Conservation (phyloP, 768 basidiomycete genomes). For the Mycena filopes region DNA sequence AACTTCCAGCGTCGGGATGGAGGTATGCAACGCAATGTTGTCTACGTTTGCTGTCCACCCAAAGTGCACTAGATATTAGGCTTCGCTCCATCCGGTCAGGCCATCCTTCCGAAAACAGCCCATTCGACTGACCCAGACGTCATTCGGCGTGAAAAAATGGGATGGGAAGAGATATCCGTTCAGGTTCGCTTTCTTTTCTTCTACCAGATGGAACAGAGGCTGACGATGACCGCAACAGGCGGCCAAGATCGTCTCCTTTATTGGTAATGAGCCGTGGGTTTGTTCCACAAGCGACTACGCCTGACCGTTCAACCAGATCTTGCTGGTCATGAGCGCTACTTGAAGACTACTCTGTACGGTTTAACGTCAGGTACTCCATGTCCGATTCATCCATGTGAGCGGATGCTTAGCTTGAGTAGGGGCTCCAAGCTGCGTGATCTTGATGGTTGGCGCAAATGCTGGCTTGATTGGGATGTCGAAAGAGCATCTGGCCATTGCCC, state of each 20-base stretch:
- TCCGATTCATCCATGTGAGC: not conserved
- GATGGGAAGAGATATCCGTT: slow-evolving; percentile 95
- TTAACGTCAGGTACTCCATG: slow-evolving; percentile 72
- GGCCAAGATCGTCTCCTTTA: slow-evolving; percentile 95
- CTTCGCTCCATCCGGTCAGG: slow-evolving; percentile 78
- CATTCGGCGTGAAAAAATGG: slow-evolving; percentile 84
- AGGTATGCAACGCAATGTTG: slow-evolving; percentile 62
- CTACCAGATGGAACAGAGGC: no score
- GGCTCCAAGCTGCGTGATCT: slow-evolving; percentile 89
- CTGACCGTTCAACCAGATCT: slow-evolving; percentile 65
- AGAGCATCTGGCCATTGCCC: slow-evolving; percentile 94
- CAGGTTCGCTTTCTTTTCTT: no score
- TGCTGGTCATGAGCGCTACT: slow-evolving; percentile 94
- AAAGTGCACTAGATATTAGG: slow-evolving; percentile 77
- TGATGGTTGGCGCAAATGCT: slow-evolving; percentile 97
- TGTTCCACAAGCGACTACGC: not conserved
- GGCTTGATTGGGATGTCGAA: slow-evolving; percentile 93
- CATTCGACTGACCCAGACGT: slow-evolving; percentile 69
- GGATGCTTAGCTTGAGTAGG: slow-evolving; percentile 39
- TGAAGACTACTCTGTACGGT: slow-evolving; percentile 95
- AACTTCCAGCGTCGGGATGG: slow-evolving; percentile 97
- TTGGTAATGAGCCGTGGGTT: slow-evolving; percentile 56
- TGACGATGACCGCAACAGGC: no score
- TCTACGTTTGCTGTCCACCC: slow-evolving; percentile 2
- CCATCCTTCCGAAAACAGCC: slow-evolving; percentile 78